Base-by-base conservation (phyloP, 2,329 filamentous ascomycete species). In the Chrysoporthe puriensis region DNA sequence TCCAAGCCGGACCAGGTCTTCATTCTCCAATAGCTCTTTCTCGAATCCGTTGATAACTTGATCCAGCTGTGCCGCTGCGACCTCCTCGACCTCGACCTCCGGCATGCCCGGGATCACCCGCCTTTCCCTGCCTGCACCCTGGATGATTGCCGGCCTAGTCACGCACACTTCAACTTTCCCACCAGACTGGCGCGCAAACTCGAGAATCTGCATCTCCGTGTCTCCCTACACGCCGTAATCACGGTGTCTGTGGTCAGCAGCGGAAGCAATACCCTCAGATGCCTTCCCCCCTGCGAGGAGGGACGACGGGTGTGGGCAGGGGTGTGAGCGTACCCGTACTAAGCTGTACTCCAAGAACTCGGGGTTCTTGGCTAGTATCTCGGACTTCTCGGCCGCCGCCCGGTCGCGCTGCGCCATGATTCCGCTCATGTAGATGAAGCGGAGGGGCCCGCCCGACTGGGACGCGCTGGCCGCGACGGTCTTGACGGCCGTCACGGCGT, bases 11-110 rank as follows among this genome's bases (percentile, higher is more conserved):
- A 73, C 74, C 69, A 84, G 57, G 64, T 86, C 83, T 1, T 77
- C 75, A 60, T 82, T 82, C 63, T 73, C 44, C n/a, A 85, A 70
- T 2, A 80, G 77, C 0, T 85, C 83, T 71, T 81, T 82, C 60
- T 81, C 79, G 50, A 84, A 79, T 0, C 84, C 83, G 42, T 80
- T 74, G 1, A 83, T 57, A 0, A 78, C 80, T 67, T 83, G 80
- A 16, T 83, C 74, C 7, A 86, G 60, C 73, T 86, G 72, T 0
- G 79, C 79, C 0, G 80, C 79, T 0, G 81, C 75, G 40, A 84
- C 71, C 21, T 83, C 78, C 1, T 66, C 70, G 1, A 82, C 68
- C 6, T 72, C 70, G 1, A 85, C 74, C 1, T 69, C 75, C 0
- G 79, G 78, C 11, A 83, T 64, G 4, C 76, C 75, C 2, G 75